phyloP scores from a whole-genome alignment of 176 grass and related monocot species.

The Oropetium thomaeum region DNA sequence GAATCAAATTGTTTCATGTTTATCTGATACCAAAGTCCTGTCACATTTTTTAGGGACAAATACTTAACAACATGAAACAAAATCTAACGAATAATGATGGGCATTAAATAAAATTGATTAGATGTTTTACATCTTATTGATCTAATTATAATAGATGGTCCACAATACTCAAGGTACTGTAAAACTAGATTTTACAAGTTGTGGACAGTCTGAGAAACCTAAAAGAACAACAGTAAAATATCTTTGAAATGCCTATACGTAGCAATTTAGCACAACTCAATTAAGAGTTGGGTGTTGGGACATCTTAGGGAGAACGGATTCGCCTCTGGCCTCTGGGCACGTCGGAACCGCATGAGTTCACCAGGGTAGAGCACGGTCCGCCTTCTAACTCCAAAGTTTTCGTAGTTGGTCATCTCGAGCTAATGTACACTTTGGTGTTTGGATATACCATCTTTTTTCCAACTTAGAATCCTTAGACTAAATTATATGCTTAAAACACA shows the following conservation, averaged over 20 bases:
- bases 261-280: not conserved
- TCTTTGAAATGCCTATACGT: constrained; percentile 17
- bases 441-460: not conserved
- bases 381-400: not conserved
- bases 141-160: no score
- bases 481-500: not conserved
- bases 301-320: not conserved
- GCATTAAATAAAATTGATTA: no score
- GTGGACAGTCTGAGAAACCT: not conserved
- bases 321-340: no score
- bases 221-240: not conserved
- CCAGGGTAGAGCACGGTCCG: no score
- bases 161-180: no score
- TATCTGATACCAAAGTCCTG: no score
- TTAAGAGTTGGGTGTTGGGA: not conserved
- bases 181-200: not conserved
- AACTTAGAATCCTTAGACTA: not conserved
- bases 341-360: no score
- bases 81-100: no score
- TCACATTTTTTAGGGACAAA: no score
- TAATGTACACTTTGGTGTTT: not conserved
- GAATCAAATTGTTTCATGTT: no score
- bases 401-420: not conserved
- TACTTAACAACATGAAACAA: no score
- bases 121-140: no score